Evolutionary conservation across 2,329 filamentous ascomycete genomes (phyloP), one percentile per base, ranked within the genome.

Genomic region (Atkinsonella hypoxylon): DNA sequence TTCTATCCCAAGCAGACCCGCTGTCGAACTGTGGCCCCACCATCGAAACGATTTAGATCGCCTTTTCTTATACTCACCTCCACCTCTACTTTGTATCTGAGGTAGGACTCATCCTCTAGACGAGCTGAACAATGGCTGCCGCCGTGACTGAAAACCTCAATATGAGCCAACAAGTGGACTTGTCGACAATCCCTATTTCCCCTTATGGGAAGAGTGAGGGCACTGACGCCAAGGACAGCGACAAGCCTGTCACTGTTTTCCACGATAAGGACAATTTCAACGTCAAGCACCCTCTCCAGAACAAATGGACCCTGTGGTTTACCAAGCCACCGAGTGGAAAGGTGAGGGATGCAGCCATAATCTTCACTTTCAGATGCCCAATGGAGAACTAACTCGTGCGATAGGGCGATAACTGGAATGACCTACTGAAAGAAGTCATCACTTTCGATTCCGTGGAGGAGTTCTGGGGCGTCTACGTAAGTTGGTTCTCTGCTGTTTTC

Each of bases 241-340:
- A 70, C 57, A 83, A 90, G 65, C 75, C 86, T 48, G 78, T 95
- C 62, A 98, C 93, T 45, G 91, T 98, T 60, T 98, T 98, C 75
- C 90, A 98, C 68, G 89, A 97, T 73, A 86, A 93, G 61, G 87
- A 96, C 59, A 96, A 98, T 78, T 98, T 98, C 81, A 98, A 95
- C 63, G 93, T 98, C 70, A 98, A 97, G 79, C 93, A 98, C 70
- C 91, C 90, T 58, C 79, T 98, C 54, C 90, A 95, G 79, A 87
- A 96, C 77, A 86, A 87, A 67, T 98, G 93, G 93, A 97, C 93
- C 53, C 77, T 98, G 51, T 98, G 94, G 94, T 98, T 97, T 77
- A 97, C 91, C 63, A 97, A 97, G 80, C 91, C 93, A 49, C 87
- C 91, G 42, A 94, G 84, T 67, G 90, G 89, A 74, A 96, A 94